These are phyloP conservation scores for Coemansia sp. DNA, from an alignment of 192 early-diverging fungal species.

Conservation along the genomic window DNA sequence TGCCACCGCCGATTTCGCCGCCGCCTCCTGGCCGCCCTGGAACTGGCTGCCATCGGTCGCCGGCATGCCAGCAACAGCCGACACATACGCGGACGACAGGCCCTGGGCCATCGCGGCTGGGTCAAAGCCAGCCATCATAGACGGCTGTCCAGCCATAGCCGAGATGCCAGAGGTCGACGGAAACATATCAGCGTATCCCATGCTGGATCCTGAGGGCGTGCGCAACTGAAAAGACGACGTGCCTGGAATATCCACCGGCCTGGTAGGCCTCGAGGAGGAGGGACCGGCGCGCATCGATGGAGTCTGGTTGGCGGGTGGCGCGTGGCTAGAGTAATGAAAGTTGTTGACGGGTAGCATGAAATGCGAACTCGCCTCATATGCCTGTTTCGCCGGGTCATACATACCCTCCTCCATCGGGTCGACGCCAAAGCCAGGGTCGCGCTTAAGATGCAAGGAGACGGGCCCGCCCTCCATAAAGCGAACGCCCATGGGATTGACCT, in stretches of 20 bases:
- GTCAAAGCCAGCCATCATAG: conserved; percentile 24
- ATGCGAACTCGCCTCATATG: conserved; percentile 40
- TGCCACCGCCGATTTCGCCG: conserved; percentile 21
- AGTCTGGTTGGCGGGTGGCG: background rate
- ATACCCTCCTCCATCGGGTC: conserved; percentile 30
- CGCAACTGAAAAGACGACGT: conserved; percentile 11
- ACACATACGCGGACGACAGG: conserved; percentile 49
- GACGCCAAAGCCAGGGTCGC: conserved; percentile 48
- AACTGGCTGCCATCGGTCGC: background rate
- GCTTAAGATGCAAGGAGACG: conserved; percentile 47
- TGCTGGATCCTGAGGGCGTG: conserved; percentile 37
- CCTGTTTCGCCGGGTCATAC: conserved; percentile 49
- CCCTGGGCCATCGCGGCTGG: conserved; percentile 36
- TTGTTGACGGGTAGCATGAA: conserved; percentile 43
- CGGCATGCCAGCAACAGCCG: conserved; percentile 27
- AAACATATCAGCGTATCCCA: conserved; percentile 7
- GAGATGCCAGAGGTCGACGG: conserved; percentile 8
- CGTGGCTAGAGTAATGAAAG: conserved; percentile 25
- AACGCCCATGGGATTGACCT: conserved; percentile 41
- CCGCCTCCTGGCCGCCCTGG: background rate
- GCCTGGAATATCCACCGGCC: conserved; percentile 15
- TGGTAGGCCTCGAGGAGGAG: background rate
- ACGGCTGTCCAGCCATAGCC: background rate
- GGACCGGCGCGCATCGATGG: conserved; percentile 2
- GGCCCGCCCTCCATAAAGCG: conserved; percentile 31